Conservation (phyloP, 1,139 yeast genomes). For the Lipomyces yarrowii region DNA sequence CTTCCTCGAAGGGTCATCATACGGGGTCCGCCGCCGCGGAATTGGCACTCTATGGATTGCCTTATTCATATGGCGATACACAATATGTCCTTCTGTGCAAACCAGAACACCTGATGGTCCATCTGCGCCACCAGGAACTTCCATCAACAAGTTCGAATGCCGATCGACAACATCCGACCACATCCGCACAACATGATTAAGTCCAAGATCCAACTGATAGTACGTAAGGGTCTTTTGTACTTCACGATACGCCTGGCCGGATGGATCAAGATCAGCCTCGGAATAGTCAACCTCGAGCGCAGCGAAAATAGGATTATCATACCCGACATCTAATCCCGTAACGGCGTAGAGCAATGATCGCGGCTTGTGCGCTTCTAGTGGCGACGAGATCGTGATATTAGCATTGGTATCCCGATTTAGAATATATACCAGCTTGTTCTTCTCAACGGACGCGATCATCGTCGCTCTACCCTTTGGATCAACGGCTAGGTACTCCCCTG, state of each 20-base stretch:
- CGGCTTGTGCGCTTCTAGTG: conserved; percentile 66
- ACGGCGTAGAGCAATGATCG: conserved; percentile 57
- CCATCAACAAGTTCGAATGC: conserved; percentile 49
- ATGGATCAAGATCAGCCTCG: conserved; percentile 35
- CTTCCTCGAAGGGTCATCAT: conserved; percentile 38
- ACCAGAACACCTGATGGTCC: conserved; percentile 67
- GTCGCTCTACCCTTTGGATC: conserved; percentile 77
- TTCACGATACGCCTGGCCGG: conserved; percentile 35
- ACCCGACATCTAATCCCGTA: conserved; percentile 70
- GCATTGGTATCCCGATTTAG: conserved; percentile 52
- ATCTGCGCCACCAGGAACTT: conserved; percentile 55
- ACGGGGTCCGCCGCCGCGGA: conserved; percentile 50
- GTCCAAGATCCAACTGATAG: conserved; percentile 84
- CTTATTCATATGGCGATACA: conserved; percentile 48
- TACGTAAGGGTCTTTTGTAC: conserved; percentile 50
- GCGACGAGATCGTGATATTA: conserved; percentile 63
- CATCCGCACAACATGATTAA: conserved; percentile 68
- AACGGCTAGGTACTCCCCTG: conserved; percentile 73
- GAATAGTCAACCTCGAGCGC: conserved; percentile 69
- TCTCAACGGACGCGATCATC: conserved; percentile 71
- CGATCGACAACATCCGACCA: conserved; percentile 49
- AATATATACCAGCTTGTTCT: conserved; percentile 67
- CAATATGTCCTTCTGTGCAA: conserved; percentile 51
- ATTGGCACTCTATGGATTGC: conserved; percentile 50
- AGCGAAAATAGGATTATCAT: conserved; percentile 82